Base-by-base conservation (phyloP, 352 stramenopile genomes). In the Ophiocytium majus region DNA sequence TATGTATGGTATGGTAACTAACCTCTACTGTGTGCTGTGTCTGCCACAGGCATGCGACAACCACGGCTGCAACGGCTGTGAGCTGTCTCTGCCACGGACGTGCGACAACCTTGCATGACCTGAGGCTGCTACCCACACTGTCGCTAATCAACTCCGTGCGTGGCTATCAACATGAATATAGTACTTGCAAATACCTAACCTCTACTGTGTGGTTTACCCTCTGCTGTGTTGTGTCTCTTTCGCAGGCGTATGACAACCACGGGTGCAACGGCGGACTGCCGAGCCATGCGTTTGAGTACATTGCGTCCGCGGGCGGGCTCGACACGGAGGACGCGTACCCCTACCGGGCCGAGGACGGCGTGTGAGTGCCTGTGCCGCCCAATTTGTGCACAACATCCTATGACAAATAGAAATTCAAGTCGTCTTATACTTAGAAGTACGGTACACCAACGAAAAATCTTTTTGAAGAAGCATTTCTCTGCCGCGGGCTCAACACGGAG, bases 231-330 rank as follows among this genome's bases (percentile, higher is more conserved):
- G 28, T 71, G 28, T 71, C 23, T 23, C 57, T 71, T 71, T 71
- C 28, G 10, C 57, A 83, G 28, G 81, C 32, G 10, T 89, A 83
- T 50, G 85, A 89, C 63, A 89, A 89, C 82, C 76, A 89, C 57
- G 85, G 94, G 36, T 97, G 94, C 87, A 90, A 94, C 28, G 94
- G 94, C 50, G 94, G 94, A 28, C 95, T 97, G 91, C 92, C 94
- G 9, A 96, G 94, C 88, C 92, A 96, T 43, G 94, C 93, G 10
- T 97, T 94, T 88, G 89, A 94, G 86, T 97, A 96, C 83, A 90
- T 96, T 86, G 89, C 88, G 9, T 89, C 91, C 63, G 74, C 90
- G 0, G 75, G 95, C 36, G 93, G 93, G 23, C 86, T 97, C 49
- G 91, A 92, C 19, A 95, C 93, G 83, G 93, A 90, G 0, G 87